phyloP scores from a whole-genome alignment of 768 basidiomycete genomes.

The Thelephora ganbajun region DNA sequence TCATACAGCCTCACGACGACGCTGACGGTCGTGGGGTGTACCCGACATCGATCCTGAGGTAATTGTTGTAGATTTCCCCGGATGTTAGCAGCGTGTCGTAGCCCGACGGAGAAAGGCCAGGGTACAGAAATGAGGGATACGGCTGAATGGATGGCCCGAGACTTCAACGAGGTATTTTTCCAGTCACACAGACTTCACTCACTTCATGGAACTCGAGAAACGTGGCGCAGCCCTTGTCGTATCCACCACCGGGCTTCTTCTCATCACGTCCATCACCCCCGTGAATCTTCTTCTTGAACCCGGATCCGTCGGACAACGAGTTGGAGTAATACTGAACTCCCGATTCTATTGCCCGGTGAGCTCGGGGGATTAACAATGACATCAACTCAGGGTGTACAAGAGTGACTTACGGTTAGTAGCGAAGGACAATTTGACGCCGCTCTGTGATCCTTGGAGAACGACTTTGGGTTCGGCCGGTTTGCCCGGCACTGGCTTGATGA shows the following conservation, averaged over 20 bases:
- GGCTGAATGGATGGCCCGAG: slow-evolving; percentile 20
- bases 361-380: background rate
- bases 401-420: slow-evolving; percentile 54
- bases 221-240: slow-evolving; percentile 16
- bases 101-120: slow-evolving; percentile 31
- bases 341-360: slow-evolving; percentile 33
- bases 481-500: slow-evolving; percentile 2
- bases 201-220: slow-evolving; percentile 21
- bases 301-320: slow-evolving; percentile 31
- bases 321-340: slow-evolving; percentile 69
- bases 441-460: slow-evolving; percentile 38
- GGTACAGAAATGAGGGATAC: slow-evolving; percentile 51
- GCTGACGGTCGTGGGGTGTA: slow-evolving; percentile 2
- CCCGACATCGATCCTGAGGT: slow-evolving; percentile 42
- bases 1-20: no score
- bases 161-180: background rate
- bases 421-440: slow-evolving; percentile 47
- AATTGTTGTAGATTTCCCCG: slow-evolving; percentile 65
- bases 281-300: slow-evolving; percentile 59
- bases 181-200: background rate
- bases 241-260: slow-evolving; percentile 30
- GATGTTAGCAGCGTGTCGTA: slow-evolving; percentile 57
- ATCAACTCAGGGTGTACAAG: no score
- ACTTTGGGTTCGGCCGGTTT: slow-evolving; percentile 29
- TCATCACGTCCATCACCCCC: slow-evolving; percentile 41